Base-by-base conservation (phyloP, 257 asterid species). In the Linaria vulgaris region DNA sequence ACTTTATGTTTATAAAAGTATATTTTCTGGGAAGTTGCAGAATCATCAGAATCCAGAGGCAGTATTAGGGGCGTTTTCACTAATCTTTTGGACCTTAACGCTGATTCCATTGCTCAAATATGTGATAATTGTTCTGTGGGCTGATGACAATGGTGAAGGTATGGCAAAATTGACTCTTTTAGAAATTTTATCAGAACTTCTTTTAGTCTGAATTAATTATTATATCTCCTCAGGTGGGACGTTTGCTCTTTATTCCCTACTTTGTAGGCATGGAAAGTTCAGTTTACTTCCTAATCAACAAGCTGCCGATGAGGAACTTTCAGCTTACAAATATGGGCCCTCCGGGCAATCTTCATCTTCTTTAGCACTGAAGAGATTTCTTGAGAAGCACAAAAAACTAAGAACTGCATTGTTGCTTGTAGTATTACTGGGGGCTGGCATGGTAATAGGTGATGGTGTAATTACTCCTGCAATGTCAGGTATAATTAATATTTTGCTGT, bases 101-200 rank as follows among this genome's bases (percentile, higher is more conserved):
- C 72, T 92, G 65, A 84, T 89, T 49, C 99, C 99, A n/a, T 66
- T 92, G 87, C 88, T 92, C 82, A 92, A 92, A 75, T 92, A 92
- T 71, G 64, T 80, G 56, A 17, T 85, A 67, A 41, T 92, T 50
- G 68, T 92, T 49, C 68, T 89, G 60, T 72, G 82, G 63, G 91
- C 99, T 23, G 96, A 92, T 75, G 99, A 92, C 73, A 89, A 83
- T 55, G 96, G 97, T 15, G 99, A 92, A 89, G 99, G 99, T 92
- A 82, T 61, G 74, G 43, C 49, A 34, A 31, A 41, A 56, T 56
- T 9, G 14, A 43, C 30, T 34, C 59, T 62, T 59, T 46, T 9
- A 39, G 51, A 56, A 27, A 45, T 56, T 50, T 59, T 15, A 48
- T 68, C 41, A 30, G 10, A 53, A 30, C 49, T 67, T 59, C 30